phyloP scores from a whole-genome alignment of 208 protist species.

The Crithidia mellificae region DNA sequence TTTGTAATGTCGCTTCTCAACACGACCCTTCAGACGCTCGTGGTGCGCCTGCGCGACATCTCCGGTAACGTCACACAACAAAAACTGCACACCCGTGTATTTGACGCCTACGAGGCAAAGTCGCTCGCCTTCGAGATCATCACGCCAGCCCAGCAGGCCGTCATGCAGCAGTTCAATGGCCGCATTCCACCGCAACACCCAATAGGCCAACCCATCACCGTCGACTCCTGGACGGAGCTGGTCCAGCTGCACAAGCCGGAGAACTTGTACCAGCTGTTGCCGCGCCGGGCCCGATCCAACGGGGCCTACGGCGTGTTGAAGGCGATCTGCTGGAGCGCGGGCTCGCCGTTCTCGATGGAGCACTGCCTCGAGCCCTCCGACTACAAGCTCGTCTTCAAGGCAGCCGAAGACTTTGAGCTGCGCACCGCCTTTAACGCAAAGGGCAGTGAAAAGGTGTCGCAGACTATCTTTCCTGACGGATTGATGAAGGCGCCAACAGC shows the following conservation, averaged over 20 bases:
- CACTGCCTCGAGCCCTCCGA: constrained; percentile 83
- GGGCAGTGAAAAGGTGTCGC: constrained; percentile 68
- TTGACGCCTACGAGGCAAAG: constrained; percentile 91
- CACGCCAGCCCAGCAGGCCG: constrained; percentile 65
- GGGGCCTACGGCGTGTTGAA: constrained; percentile 70
- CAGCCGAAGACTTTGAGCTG: constrained; percentile 62
- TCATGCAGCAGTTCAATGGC: constrained; percentile 72
- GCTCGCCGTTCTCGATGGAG: constrained; percentile 86
- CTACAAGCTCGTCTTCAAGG: constrained; percentile 85
- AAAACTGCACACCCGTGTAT: constrained; percentile 90
- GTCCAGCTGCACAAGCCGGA: constrained; percentile 64
- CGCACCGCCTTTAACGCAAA: constrained; percentile 77
- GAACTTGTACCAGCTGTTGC: constrained; percentile 85
- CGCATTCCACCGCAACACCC: constrained; percentile 77
- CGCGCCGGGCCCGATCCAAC: constrained; percentile 75
- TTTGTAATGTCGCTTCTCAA: constrained; percentile 82
- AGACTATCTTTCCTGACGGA: constrained; percentile 81
- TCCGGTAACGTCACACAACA: constrained; percentile 86
- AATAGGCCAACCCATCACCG: constrained; percentile 67
- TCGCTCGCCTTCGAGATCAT: constrained; percentile 88
- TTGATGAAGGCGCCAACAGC: constrained; percentile 62
- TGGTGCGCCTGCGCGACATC: constrained; percentile 83
- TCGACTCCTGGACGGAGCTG: constrained; percentile 83
- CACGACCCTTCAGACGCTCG: constrained; percentile 81
- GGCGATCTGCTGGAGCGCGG: constrained; percentile 75